phyloP scores from a whole-genome alignment of 2,329 filamentous ascomycete genomes.

The Penicillium sp. region DNA sequence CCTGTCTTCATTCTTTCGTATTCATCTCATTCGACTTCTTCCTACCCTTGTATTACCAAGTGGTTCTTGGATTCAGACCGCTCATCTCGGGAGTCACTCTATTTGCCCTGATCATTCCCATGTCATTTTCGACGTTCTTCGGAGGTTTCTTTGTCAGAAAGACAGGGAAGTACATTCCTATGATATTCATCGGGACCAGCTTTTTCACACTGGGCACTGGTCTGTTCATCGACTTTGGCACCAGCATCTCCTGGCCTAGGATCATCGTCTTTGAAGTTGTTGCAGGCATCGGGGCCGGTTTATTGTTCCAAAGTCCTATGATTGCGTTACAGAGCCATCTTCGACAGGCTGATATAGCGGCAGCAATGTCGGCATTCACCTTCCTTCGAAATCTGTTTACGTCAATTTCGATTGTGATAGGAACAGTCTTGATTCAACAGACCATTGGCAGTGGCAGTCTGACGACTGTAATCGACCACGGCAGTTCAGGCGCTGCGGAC shows the following conservation, averaged over 20 bases:
- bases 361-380: slow-evolving; percentile 19
- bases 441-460: background rate
- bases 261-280: slow-evolving; percentile 27
- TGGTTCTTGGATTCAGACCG: slow-evolving; percentile 14
- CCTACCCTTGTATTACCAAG: slow-evolving; percentile 20
- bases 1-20: slow-evolving; percentile 16
- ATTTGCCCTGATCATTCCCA: slow-evolving; percentile 15
- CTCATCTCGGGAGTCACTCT: slow-evolving; percentile 17
- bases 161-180: slow-evolving; percentile 9
- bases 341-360: slow-evolving; percentile 12
- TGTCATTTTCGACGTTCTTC: slow-evolving; percentile 9
- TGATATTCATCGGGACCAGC: slow-evolving; percentile 3
- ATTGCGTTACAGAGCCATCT: slow-evolving; percentile 22
- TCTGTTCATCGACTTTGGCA: slow-evolving; percentile 9
- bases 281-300: slow-evolving; percentile 19
- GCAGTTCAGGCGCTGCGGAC: slow-evolving; percentile 6
- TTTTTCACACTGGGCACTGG: slow-evolving; percentile 2
- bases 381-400: slow-evolving; percentile 19
- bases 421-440: slow-evolving; percentile 12
- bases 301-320: slow-evolving; percentile 27
- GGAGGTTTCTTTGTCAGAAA: slow-evolving; percentile 13
- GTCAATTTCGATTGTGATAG: slow-evolving; percentile 19
- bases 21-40: slow-evolving; percentile 20
- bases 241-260: slow-evolving; percentile 1
- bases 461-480: background rate